Percentiles rank a stretch among this genome's conserved stretches.
Conservation (phyloP, 2,329 filamentous ascomycete species). For the Aspergillus aculeatinus region DNA sequence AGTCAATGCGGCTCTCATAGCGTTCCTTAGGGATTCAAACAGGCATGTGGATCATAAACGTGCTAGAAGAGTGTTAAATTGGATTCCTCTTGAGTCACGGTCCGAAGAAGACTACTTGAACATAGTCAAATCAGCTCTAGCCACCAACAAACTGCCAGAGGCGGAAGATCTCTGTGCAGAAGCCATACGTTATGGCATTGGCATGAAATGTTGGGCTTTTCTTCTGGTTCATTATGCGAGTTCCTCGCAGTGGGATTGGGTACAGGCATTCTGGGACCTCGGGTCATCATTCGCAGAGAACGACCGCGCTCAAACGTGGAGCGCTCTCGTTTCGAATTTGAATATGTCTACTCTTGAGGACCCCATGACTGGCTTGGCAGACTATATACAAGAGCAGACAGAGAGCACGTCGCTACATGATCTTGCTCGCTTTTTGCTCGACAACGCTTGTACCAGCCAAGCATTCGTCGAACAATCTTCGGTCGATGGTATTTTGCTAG, state of each 20-base stretch:
- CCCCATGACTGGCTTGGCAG: conserved; percentile 23
- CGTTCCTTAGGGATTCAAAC: conserved; percentile 42
- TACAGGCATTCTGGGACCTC: conserved; percentile 32
- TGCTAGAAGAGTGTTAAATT: conserved; percentile 48
- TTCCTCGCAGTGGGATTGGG: conserved; percentile 32
- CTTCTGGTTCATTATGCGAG: conserved; percentile 34
- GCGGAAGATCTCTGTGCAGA: conserved; percentile 45
- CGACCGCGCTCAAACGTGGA: conserved; percentile 9
- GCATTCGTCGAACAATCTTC: conserved; percentile 27
- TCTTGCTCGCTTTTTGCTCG: conserved; percentile 28
- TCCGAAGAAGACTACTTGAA: conserved; percentile 46
- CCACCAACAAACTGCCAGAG: conserved; percentile 37
- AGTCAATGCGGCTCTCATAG: conserved; percentile 32
- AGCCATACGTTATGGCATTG: conserved; percentile 31
- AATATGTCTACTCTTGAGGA: conserved; percentile 19
- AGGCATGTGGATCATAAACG: conserved; percentile 42
- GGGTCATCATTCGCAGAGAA: conserved; percentile 16
- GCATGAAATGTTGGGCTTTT: conserved; percentile 30
- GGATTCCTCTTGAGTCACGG: conserved; percentile 38
- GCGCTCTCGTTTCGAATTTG: conserved; percentile 16
- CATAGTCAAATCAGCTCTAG: conserved; percentile 46
- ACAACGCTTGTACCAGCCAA: conserved; percentile 26
- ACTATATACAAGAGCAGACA: conserved; percentile 16
- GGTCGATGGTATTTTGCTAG: conserved; percentile 31
- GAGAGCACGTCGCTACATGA: conserved; percentile 3